Evolutionary conservation across 2,329 filamentous ascomycete species (phyloP), one percentile per base, ranked within the genome.

Genomic region (Alternaria gansuensis): DNA sequence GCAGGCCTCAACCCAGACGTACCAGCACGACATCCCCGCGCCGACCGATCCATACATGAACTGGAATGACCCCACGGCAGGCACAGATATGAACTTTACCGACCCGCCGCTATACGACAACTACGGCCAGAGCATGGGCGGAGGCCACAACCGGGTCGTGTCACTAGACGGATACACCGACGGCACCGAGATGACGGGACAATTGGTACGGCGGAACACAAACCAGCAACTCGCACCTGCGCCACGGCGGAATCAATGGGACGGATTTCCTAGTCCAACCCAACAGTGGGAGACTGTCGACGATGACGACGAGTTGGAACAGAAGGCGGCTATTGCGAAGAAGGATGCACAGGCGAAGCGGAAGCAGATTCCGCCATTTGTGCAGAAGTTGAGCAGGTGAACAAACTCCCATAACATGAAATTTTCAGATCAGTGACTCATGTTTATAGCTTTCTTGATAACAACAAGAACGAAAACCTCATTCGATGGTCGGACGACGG

Each of bases 401-500:
- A 86, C 4, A 34, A 11, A 43, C 7, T 23, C 14, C 2, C 17
- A 7, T 24, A 8, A 24, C 0, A 24, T 24, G 21, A 3, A 3
- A 40, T 23, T 23, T 40, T 2, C 8, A 10, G 17, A 5, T 23
- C 21, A 4, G 9, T 21, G 2, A 17, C 66, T 71, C 57, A 75
- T 50, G n/a, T 66, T 53, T 59, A 51, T 43, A 98, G 95, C 76
- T 99, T 98, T 73, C 85, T 99, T 13, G 93, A 99, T 71, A 90
- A 96, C 72, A 89, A 89, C 37, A 94, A 94, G 75, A 97, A 98
- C 73, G 94, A 93, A 3, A 92, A 97, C 33, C 83, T 98, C 48
- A 99, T 99, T 74, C 88, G 94, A 68, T 99, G 95, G 95, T 97
- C 95, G 0, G 92, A 96, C 70, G 92, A 94, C 72, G 95, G 95